Evolutionary conservation across 2,329 filamentous ascomycete genomes (phyloP).

Genomic region (Magnaporthiopsis poae): DNA sequence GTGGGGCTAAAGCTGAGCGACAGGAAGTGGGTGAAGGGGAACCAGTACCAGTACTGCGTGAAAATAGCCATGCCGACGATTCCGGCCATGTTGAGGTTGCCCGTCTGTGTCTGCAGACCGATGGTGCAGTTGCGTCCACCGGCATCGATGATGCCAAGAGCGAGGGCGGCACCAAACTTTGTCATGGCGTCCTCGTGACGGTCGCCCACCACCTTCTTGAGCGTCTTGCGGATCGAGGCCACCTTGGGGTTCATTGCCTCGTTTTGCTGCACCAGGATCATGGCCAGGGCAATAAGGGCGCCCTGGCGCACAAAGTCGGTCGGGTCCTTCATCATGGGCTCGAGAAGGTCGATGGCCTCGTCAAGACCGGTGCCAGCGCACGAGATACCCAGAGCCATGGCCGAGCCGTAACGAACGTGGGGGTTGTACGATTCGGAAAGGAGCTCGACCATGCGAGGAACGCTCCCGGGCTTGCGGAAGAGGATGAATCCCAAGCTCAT

Average conservation of each 20-base stretch:
- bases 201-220: conserved; percentile 88
- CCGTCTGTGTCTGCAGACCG: conserved; percentile 91
- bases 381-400: conserved; percentile 96
- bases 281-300: conserved; percentile 82
- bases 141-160: conserved; percentile 93
- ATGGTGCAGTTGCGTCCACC: conserved; percentile 98
- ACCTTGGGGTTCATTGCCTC: conserved; percentile 98
- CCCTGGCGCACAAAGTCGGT: conserved; percentile 97
- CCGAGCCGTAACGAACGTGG: conserved; percentile 92
- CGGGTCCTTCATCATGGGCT: conserved; percentile 99
- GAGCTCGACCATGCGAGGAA: conserved; percentile 96
- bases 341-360: conserved; percentile 89
- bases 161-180: conserved; percentile 90
- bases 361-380: conserved; percentile 92
- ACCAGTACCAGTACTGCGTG: conserved; percentile 99
- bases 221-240: conserved; percentile 75
- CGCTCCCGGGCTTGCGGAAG: conserved; percentile 93
- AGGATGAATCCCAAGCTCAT: conserved; percentile 98
- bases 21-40: conserved; percentile 95
- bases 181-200: conserved; percentile 98
- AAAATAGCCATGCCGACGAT: conserved; percentile 98
- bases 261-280: conserved; percentile 99
- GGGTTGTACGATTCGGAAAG: conserved; percentile 98
- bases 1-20: conserved; percentile 95
- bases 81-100: conserved; percentile 96